A percentile compares a stretch with the other conserved stretches of the same genome.
phyloP scores from a whole-genome alignment of 164 flowering plant species.

The Malania oleifera region DNA sequence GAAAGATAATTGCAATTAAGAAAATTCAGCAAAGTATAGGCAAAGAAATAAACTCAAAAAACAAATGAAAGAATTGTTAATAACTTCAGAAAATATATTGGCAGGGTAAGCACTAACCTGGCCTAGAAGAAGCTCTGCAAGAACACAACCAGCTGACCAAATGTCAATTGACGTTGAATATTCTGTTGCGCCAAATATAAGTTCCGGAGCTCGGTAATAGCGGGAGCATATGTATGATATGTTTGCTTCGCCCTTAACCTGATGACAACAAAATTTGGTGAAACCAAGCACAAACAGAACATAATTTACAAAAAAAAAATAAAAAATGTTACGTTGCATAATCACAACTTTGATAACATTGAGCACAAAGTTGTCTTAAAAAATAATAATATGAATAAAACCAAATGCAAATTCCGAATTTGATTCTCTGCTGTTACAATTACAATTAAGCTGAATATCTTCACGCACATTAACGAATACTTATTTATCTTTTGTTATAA shows the following conservation, averaged over 20 bases:
- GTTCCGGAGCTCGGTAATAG: constrained; percentile 92
- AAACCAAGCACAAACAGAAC: neutral
- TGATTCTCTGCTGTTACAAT: no score
- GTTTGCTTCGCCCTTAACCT: constrained; percentile 93
- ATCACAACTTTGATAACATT: no score
- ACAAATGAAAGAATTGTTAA: neutral
- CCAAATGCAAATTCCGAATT: no score
- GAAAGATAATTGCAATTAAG: constrained; percentile 3
- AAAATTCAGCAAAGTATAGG: neutral
- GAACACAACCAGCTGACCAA: constrained; percentile 98
- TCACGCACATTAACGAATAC: no score
- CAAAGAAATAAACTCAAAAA: constrained; percentile 1
- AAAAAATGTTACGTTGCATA: no score
- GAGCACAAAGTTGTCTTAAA: no score
- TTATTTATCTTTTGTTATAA: no score
- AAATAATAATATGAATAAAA: no score
- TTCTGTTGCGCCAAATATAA: constrained; percentile 95
- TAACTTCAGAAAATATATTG: neutral
- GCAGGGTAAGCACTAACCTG: constrained; percentile 43
- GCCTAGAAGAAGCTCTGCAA: constrained; percentile 90
- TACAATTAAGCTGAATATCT: no score
- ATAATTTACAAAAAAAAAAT: no score
- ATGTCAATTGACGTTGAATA: constrained; percentile 92
- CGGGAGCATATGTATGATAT: constrained; percentile 95
- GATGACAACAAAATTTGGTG: constrained; percentile 8